phyloP scores from a whole-genome alignment of 139 green algal genomes.

The Chlamydomonas sp. region DNA sequence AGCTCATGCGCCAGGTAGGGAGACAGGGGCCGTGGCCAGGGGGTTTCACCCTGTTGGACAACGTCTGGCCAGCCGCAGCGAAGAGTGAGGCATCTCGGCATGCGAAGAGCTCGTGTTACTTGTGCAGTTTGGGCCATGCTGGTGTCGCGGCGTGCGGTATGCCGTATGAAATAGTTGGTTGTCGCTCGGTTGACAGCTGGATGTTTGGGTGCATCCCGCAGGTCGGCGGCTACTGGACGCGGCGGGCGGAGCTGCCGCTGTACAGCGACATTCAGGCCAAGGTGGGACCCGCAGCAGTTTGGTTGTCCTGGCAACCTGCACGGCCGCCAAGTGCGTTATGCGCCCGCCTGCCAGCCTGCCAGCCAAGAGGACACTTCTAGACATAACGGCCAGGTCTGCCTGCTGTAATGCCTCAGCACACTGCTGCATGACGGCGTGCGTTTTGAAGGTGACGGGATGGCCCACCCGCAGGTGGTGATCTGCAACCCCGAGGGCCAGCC shows the following conservation, averaged over 20 bases:
- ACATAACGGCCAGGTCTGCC: background rate
- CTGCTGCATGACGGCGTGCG: background rate
- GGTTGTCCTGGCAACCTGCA: too few species aligned
- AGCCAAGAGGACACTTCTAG: too few species aligned
- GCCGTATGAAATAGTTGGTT: too few species aligned
- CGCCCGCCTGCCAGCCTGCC: too few species aligned
- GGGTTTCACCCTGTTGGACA: too few species aligned
- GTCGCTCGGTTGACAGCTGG: background rate
- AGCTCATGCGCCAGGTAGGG: constrained; percentile 32
- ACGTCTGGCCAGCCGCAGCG: too few species aligned
- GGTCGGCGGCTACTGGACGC: constrained; percentile 35
- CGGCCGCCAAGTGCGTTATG: too few species aligned
- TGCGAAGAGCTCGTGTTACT: too few species aligned
- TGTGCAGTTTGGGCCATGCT: too few species aligned
- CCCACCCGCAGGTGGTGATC: constrained; percentile 19
- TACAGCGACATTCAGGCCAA: background rate
- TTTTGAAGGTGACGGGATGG: background rate
- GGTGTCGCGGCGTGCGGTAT: too few species aligned
- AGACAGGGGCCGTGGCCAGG: too few species aligned
- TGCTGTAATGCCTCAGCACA: background rate
- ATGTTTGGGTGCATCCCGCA: background rate
- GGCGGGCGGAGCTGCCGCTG: constrained; percentile 24
- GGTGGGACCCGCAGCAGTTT: background rate
- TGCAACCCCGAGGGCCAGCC: constrained; percentile 21
- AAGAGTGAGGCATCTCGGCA: too few species aligned